These are phyloP conservation scores for Cladosporium colombiae DNA, from an alignment of 2,329 filamentous ascomycete genomes.

Conservation along the genomic window DNA sequence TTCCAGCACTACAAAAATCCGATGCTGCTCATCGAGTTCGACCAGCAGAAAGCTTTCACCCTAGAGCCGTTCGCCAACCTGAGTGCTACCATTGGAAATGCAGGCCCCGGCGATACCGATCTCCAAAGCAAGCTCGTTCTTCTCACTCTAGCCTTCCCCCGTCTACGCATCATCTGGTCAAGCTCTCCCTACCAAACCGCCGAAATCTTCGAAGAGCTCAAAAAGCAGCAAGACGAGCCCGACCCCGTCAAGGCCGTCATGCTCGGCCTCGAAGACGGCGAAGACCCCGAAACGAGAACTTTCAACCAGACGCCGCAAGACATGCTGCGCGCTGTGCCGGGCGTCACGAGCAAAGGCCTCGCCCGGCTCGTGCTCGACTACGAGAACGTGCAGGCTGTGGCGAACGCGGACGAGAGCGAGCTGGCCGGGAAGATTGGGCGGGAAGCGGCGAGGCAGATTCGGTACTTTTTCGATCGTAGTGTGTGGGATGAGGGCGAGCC, in stretches of 20 bases:
- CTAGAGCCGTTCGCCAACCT: conserved; percentile 63
- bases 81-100: conserved; percentile 63
- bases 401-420: conserved; percentile 78
- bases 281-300: conserved; percentile 57
- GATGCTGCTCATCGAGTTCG: conserved; percentile 95
- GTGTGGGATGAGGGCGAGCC: conserved; percentile 52
- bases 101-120: conserved; percentile 65
- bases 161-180: conserved; percentile 89
- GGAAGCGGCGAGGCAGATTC: conserved; percentile 74
- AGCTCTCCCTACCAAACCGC: conserved; percentile 92
- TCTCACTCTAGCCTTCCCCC: conserved; percentile 87
- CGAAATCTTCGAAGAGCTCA: conserved; percentile 92
- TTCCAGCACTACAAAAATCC: conserved; percentile 85
- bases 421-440: conserved; percentile 74
- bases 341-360: conserved; percentile 77
- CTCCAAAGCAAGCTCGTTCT: conserved; percentile 90
- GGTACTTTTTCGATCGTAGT: conserved; percentile 74
- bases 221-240: conserved; percentile 84
- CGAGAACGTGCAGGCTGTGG: conserved; percentile 76
- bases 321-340: conserved; percentile 83
- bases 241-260: conserved; percentile 86
- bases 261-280: conserved; percentile 69
- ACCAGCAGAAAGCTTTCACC: conserved; percentile 95
- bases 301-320: conserved; percentile 88
- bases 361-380: conserved; percentile 70